Evolutionary conservation across 2,329 filamentous ascomycete species (phyloP).

Genomic region (Colletotrichum sojae): DNA sequence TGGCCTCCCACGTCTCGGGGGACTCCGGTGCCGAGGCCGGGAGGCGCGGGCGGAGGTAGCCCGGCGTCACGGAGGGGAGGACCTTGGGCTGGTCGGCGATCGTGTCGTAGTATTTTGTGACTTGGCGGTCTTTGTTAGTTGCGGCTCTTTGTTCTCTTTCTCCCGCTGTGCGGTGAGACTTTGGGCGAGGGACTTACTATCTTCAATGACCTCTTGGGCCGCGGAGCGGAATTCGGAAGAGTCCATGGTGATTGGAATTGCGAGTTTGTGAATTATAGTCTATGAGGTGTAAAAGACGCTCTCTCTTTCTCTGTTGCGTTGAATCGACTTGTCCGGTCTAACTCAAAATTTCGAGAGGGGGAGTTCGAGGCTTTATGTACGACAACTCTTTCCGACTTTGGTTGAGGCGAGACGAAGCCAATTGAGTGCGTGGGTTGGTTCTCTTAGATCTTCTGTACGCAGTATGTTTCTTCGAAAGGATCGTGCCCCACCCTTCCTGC

Average conservation of each 20-base stretch:
- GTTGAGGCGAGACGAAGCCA: constrained; percentile 30
- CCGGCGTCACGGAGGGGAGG: constrained; percentile 83
- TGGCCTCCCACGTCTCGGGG: constrained; percentile 82
- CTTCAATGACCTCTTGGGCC: constrained; percentile 83
- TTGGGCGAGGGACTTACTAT: constrained; percentile 71
- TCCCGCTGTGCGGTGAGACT: not conserved
- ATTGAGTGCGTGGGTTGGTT: constrained; percentile 8
- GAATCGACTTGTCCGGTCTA: not conserved
- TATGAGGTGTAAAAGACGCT: not conserved
- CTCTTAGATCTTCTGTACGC: not conserved
- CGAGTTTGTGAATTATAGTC: not conserved
- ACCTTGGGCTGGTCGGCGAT: constrained; percentile 77
- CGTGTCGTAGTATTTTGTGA: constrained; percentile 86
- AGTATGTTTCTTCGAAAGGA: not conserved
- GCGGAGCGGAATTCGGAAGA: constrained; percentile 82
- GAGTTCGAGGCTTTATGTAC: not conserved
- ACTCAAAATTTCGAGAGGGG: not conserved
- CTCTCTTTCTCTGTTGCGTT: not conserved
- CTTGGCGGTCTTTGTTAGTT: constrained; percentile 57
- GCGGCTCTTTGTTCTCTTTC: too few species aligned
- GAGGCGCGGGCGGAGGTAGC: constrained; percentile 86
- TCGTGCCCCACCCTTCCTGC: not conserved
- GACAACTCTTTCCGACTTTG: not conserved
- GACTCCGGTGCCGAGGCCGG: constrained; percentile 75
- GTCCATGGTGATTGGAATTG: constrained; percentile 71